phyloP scores from a whole-genome alignment of 352 stramenopile genomes.

The Pythium biforme region DNA sequence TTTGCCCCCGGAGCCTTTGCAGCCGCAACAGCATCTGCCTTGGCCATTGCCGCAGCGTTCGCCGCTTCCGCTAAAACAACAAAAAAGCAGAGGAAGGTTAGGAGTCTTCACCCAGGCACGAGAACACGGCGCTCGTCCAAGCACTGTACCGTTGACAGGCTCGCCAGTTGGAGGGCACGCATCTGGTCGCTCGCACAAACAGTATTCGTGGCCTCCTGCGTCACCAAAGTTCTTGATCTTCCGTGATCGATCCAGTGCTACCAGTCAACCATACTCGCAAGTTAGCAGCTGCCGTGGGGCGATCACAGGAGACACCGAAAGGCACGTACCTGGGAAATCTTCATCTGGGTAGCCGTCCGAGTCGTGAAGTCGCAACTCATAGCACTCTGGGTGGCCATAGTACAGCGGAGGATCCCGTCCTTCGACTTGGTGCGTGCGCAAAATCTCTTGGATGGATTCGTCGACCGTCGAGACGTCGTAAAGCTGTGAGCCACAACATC shows the following conservation, averaged over 20 bases:
- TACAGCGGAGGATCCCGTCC: slow-evolving; percentile 65
- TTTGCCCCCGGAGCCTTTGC: slow-evolving; percentile 48
- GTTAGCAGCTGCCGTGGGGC: no score
- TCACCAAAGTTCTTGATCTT: slow-evolving; percentile 93
- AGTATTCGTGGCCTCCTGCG: slow-evolving; percentile 84
- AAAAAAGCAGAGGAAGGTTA: no score
- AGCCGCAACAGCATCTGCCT: slow-evolving; percentile 31
- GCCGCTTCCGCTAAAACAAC: slow-evolving; percentile 15
- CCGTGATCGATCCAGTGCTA: slow-evolving; percentile 76
- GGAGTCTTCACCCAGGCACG: not conserved
- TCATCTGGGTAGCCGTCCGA: slow-evolving; percentile 83
- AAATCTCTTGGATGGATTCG: slow-evolving; percentile 83
- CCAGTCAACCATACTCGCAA: not conserved
- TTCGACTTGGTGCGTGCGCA: slow-evolving; percentile 70
- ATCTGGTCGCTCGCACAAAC: slow-evolving; percentile 82
- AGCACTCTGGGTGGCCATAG: slow-evolving; percentile 86
- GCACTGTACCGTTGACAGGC: slow-evolving; percentile 21
- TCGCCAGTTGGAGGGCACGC: slow-evolving; percentile 75
- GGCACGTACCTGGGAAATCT: slow-evolving; percentile 85
- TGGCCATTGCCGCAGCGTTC: slow-evolving; percentile 20
- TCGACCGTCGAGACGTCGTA: slow-evolving; percentile 87
- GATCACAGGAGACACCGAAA: no score
- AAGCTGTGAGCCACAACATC: slow-evolving; percentile 34
- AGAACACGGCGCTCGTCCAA: not conserved
- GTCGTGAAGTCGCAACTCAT: slow-evolving; percentile 83